These are phyloP conservation scores for Diddensiella transvaalensis DNA, from an alignment of 805 yeast species.

Conservation along the genomic window DNA sequence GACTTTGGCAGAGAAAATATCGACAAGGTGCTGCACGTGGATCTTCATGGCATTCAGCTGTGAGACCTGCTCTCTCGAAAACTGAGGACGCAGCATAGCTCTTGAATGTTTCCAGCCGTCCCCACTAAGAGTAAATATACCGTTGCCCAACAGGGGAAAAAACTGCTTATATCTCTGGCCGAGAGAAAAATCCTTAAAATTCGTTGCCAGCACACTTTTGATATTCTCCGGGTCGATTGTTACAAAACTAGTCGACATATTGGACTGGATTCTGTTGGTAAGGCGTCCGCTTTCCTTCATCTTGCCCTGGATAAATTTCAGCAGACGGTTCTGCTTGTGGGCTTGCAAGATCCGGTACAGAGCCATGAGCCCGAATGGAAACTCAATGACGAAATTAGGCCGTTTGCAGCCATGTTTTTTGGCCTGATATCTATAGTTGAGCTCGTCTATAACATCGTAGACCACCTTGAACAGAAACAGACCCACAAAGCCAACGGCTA, in stretches of 20 bases:
- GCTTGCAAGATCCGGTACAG: conserved; percentile 3
- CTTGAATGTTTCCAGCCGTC: conserved; percentile 38
- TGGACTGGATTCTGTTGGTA: conserved; percentile 20
- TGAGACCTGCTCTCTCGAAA: conserved; percentile 33
- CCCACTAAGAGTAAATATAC: conserved; percentile 37
- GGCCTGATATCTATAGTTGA: conserved; percentile 3
- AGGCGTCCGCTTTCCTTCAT: neutral
- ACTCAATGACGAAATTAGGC: conserved; percentile 4
- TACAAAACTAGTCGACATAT: conserved; percentile 21
- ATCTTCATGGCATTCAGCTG: conserved; percentile 26
- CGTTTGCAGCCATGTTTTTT: conserved; percentile 10
- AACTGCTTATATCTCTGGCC: conserved; percentile 29
- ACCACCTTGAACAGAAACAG: conserved; percentile 5
- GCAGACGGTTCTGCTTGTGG: conserved; percentile 4
- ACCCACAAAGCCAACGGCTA: conserved; percentile 7
- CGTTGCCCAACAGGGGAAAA: conserved; percentile 33
- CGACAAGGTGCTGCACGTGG: conserved; percentile 29
- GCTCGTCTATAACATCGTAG: conserved; percentile 5
- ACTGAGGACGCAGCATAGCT: conserved; percentile 37
- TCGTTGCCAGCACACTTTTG: conserved; percentile 32
- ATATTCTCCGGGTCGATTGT: conserved; percentile 34
- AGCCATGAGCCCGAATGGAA: conserved; percentile 12
- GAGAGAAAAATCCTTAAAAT: conserved; percentile 32
- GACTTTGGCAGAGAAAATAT: conserved; percentile 9
- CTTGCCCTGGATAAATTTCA: conserved; percentile 9